phyloP scores from a whole-genome alignment of 305 asterid genomes.

The Caryopteris hybrid region DNA sequence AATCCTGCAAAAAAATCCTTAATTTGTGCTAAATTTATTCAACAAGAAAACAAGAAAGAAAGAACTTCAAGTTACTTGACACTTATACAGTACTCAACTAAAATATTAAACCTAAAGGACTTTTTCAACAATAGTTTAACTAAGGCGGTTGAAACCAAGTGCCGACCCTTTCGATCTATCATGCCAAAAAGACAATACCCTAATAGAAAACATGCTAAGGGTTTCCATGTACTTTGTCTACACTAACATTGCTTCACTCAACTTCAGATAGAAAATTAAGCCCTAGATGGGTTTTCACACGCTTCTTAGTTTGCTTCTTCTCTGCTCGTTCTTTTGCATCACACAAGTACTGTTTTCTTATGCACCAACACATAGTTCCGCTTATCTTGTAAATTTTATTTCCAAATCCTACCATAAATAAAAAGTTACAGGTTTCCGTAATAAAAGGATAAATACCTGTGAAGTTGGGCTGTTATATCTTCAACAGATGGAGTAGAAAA shows the following conservation, averaged over 20 bases:
- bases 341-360: neutral
- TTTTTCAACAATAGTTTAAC: too few species aligned
- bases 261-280: neutral
- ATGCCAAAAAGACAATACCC: neutral
- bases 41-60: too few species aligned
- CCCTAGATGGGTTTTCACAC: neutral
- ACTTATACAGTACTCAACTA: too few species aligned
- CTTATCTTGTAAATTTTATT: neutral
- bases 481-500: slow-evolving; percentile 73
- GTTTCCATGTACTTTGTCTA: neutral
- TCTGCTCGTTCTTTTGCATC: neutral
- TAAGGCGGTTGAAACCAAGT: too few species aligned
- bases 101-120: too few species aligned
- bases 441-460: slow-evolving; percentile 46
- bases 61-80: too few species aligned
- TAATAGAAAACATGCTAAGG: too few species aligned
- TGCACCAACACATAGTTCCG: neutral
- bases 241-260: neutral
- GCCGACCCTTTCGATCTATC: too few species aligned
- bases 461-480: slow-evolving; percentile 72
- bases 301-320: neutral
- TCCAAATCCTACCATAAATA: neutral
- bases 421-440: neutral
- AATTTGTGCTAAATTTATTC: too few species aligned
- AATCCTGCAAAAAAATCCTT: too few species aligned